phyloP scores from a whole-genome alignment of 495 filamentous ascomycete genomes.

The Collariella sp. region DNA sequence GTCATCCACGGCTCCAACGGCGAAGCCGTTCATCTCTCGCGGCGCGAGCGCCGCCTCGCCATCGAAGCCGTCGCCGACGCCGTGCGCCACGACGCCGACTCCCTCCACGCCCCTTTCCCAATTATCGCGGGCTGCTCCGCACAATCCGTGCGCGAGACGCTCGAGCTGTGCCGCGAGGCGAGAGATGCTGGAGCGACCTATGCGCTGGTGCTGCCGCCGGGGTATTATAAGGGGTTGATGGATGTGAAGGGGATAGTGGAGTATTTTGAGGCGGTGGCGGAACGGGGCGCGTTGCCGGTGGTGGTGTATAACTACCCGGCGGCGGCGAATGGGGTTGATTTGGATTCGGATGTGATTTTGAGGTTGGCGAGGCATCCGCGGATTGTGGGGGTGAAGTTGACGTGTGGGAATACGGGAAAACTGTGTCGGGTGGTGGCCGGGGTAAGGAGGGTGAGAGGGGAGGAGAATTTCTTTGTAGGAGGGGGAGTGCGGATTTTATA shows the following conservation, averaged over 20 bases:
- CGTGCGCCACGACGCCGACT: constrained; percentile 58
- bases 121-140: constrained; percentile 67
- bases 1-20: constrained; percentile 82
- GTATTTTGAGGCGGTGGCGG: constrained; percentile 66
- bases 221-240: constrained; percentile 70
- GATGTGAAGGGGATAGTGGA: constrained; percentile 59
- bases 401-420: constrained; percentile 81
- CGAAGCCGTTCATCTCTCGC: constrained; percentile 73
- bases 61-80: constrained; percentile 66
- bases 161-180: constrained; percentile 71
- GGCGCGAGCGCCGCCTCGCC: constrained; percentile 58
- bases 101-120: constrained; percentile 52
- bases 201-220: constrained; percentile 74
- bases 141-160: constrained; percentile 78
- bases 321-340: constrained; percentile 72
- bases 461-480: constrained; percentile 60
- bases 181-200: constrained; percentile 70
- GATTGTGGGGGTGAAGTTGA: constrained; percentile 77
- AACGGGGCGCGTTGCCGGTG: constrained; percentile 58
- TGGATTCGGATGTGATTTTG: constrained; percentile 73
- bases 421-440: constrained; percentile 67
- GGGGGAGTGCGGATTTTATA: constrained; percentile 83
- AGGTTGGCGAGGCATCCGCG: constrained; percentile 64
- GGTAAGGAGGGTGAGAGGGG: constrained; percentile 31
- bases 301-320: constrained; percentile 83